phyloP scores from a whole-genome alignment of 345 rosid species.

The Moricandia moricandioides region DNA sequence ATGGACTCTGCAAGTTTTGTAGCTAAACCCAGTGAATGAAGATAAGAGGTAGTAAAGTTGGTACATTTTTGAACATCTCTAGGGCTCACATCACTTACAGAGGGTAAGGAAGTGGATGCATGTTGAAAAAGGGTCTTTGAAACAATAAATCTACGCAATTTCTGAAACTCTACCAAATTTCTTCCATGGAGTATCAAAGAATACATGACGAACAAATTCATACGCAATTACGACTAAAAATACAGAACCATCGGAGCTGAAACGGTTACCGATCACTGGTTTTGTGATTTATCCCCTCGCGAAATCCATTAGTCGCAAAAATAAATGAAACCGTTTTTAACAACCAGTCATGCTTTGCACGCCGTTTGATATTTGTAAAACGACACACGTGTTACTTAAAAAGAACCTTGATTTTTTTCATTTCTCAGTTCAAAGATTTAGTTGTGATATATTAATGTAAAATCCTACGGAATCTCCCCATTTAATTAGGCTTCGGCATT shows the following conservation, averaged over 20 bases:
- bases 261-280: not conserved
- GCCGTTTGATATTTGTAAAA: too few species aligned
- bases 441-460: too few species aligned
- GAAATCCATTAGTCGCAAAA: too few species aligned
- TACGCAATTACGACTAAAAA: not conserved
- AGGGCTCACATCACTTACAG: not conserved
- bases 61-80: not conserved
- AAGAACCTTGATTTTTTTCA: too few species aligned
- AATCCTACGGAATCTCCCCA: too few species aligned
- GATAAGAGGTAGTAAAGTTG: constrained; percentile 16
- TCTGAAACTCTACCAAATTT: not conserved
- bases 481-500: too few species aligned
- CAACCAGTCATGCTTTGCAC: too few species aligned
- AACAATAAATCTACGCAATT: not conserved
- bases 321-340: too few species aligned
- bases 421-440: too few species aligned
- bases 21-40: constrained; percentile 27
- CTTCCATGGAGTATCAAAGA: not conserved
- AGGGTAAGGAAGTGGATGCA: not conserved
- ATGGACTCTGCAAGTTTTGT: constrained; percentile 10
- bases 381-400: too few species aligned
- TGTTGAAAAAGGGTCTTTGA: not conserved
- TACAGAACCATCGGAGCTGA: not conserved
- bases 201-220: not conserved
- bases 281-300: too few species aligned